These are phyloP conservation scores for Leccinum pellstonianum DNA, from an alignment of 768 basidiomycete species.

Conservation along the genomic window DNA sequence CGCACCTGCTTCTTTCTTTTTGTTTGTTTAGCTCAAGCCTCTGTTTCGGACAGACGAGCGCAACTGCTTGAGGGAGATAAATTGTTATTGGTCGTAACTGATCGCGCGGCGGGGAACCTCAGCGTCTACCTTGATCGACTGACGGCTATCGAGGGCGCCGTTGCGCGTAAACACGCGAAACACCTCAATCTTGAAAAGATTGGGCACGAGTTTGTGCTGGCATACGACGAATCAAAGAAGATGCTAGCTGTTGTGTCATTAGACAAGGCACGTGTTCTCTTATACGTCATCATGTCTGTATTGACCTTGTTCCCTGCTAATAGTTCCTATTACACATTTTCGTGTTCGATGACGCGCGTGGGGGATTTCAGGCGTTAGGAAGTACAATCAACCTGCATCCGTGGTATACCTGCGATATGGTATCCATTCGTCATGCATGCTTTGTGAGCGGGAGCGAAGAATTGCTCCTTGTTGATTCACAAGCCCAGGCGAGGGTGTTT, in stretches of 20 bases:
- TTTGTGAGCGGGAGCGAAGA: conserved; percentile 55
- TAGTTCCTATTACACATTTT: conserved; percentile 46
- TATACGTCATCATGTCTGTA: accelerated
- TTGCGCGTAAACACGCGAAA: conserved; percentile 31
- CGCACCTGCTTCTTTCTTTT: not conserved
- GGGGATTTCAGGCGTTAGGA: conserved; percentile 40
- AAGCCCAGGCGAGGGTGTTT: conserved; percentile 46
- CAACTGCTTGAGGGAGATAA: conserved; percentile 42
- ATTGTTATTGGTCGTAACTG: conserved; percentile 42
- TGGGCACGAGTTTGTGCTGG: conserved; percentile 42
- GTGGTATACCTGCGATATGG: conserved; percentile 40
- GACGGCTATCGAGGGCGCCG: conserved; percentile 30
- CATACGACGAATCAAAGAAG: conserved; percentile 53
- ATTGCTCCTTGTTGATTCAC: conserved; percentile 47
- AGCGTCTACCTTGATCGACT: conserved; percentile 40
- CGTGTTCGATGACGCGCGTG: conserved; percentile 45
- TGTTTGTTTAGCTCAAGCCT: not conserved
- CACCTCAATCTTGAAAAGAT: conserved; percentile 45
- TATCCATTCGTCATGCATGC: conserved; percentile 35
- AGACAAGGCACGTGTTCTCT: conserved; percentile 34
- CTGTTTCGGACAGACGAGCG: conserved; percentile 26
- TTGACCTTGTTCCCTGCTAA: not conserved
- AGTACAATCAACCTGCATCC: conserved; percentile 37
- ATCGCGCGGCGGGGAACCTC: conserved; percentile 31
- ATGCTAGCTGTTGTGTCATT: conserved; percentile 46